Evolutionary conservation across 2,329 filamentous ascomycete genomes (phyloP), one percentile per base, ranked within the genome.

Genomic region (Zymoseptoria brevis): DNA sequence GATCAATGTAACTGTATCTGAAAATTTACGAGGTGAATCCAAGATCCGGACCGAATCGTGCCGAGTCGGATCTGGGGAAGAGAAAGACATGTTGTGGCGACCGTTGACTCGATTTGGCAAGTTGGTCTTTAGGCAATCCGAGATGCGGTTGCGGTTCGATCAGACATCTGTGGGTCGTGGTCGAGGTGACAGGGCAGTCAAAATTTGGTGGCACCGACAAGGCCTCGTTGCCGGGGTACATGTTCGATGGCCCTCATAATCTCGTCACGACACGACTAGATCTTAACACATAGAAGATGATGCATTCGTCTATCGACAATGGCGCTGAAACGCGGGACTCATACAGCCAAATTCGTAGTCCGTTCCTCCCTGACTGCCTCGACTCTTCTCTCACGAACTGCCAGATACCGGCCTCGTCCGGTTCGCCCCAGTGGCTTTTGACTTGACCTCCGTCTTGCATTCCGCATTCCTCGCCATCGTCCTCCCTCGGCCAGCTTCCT

Each of bases 401-500:
- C 19, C 50, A 21, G 22, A 6, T 19, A 19, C 22, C n/a, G n/a
- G 19, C 22, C 22, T 53, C 51, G 51, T 53, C 4, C 51, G 22
- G n/a, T 53, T 53, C n/a, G 51, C 22, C 13, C 51, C 51, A n/a
- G 51, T 53, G 5, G 51, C 51, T 9, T 29, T 53, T 1, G 30
- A 45, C 55, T 35, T 35, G 24, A 53, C 53, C 50, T 55, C 45
- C 53, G 56, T 59, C 53, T 59, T 59, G 24, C 22, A n/a, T n/a
- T 57, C 50, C 24, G 16, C 26, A 16, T 41, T 22, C 30, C 50
- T 60, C 49, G 26, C 49, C 50, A 48, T 54, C 30, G 49, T 54
- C 54, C 49, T 45, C 65, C 69, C 51, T 26, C 51, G 3, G 22
- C 22, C 51, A 29, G 22, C 29, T 29, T 72, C 69, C 56, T 54